Percentiles rank a stretch among this genome's conserved stretches.
phyloP scores from a whole-genome alignment of 2,329 filamentous ascomycete species.

The Biscogniauxia mediterranea region DNA sequence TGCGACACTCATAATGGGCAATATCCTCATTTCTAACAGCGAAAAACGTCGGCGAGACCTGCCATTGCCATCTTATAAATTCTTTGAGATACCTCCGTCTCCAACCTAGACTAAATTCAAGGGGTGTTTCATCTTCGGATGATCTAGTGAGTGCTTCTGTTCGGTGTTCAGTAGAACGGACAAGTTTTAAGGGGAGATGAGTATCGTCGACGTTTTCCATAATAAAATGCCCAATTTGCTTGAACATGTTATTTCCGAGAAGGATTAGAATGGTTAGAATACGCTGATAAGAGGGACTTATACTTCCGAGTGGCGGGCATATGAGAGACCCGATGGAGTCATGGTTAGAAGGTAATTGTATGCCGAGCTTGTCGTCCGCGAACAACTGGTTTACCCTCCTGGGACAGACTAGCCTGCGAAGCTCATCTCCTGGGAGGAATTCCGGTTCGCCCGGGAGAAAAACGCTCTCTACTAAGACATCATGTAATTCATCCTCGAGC shows the following conservation, averaged over 20 bases:
- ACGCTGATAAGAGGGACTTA: neutral
- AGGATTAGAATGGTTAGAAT: neutral
- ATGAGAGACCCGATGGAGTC: neutral
- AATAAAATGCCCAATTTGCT: neutral
- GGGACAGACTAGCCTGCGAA: neutral
- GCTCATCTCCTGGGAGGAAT: neutral
- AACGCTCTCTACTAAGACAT: neutral
- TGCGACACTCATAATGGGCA: neutral
- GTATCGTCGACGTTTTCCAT: neutral
- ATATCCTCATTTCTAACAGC: neutral
- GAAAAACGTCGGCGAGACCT: neutral
- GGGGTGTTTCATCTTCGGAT: neutral
- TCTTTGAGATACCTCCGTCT: neutral
- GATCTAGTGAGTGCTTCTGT: neutral
- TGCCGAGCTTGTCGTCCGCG: neutral
- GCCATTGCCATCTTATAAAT: neutral
- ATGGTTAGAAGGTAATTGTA: neutral
- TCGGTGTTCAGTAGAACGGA: neutral
- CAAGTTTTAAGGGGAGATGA: neutral
- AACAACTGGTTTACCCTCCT: neutral
- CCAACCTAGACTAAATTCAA: neutral
- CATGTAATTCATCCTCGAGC: neutral
- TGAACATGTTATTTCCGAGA: neutral
- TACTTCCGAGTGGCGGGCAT: neutral
- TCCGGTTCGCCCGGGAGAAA: neutral